Evolutionary conservation across 1,139 yeast genomes (phyloP).

Genomic region (Sugiyamaella paludigena): DNA sequence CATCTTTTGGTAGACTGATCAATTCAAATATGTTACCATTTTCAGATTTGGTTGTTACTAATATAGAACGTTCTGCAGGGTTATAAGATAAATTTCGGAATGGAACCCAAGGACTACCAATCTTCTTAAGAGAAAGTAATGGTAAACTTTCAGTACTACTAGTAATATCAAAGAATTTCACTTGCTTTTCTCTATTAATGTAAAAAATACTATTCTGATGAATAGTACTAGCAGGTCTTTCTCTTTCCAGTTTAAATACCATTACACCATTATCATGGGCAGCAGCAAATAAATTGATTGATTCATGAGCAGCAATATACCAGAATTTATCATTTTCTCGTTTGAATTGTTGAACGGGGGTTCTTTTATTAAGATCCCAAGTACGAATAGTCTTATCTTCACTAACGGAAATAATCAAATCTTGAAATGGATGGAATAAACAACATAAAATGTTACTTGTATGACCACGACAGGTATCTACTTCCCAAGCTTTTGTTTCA

Average conservation of each 20-base stretch:
- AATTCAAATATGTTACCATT: conserved; percentile 65
- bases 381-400: conserved; percentile 97
- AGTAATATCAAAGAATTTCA: conserved; percentile 72
- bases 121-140: conserved; percentile 74
- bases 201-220: conserved; percentile 69
- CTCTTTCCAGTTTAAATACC: conserved; percentile 97
- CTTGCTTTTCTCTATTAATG: conserved; percentile 81
- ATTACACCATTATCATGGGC: conserved; percentile 97
- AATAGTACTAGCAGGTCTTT: conserved; percentile 84
- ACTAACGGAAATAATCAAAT: conserved; percentile 85
- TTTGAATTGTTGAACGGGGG: conserved; percentile 91
- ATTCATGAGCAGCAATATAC: conserved; percentile 87
- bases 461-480: conserved; percentile 97
- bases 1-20: conserved; percentile 77
- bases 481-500: conserved; percentile 98
- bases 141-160: conserved; percentile 63
- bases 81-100: conserved; percentile 84
- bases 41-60: conserved; percentile 77
- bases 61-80: conserved; percentile 84
- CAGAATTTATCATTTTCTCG: conserved; percentile 95
- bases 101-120: conserved; percentile 84
- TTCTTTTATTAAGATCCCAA: conserved; percentile 94
- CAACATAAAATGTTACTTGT: conserved; percentile 89
- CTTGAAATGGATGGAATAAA: conserved; percentile 91
- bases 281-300: conserved; percentile 88